These are phyloP conservation scores for Trichoderma orchidacearum DNA, from an alignment of 495 filamentous ascomycete species.

Conservation along the genomic window DNA sequence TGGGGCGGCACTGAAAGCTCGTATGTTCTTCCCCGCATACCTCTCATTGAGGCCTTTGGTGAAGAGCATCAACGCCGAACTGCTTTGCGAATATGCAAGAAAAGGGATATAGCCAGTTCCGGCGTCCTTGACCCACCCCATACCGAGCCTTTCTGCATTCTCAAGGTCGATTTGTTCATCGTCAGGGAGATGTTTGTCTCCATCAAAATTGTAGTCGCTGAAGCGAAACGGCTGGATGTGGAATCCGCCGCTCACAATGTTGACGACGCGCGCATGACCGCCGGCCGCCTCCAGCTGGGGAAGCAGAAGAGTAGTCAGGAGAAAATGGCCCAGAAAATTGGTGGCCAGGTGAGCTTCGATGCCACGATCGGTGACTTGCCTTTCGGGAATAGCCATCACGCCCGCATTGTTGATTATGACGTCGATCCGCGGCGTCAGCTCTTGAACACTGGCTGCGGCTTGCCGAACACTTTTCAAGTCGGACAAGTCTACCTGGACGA, in stretches of 20 bases:
- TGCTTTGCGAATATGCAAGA: not conserved
- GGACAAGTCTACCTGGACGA: conserved; percentile 28
- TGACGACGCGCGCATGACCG: conserved; percentile 19
- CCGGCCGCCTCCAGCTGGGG: conserved; percentile 17
- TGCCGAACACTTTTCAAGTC: conserved; percentile 27
- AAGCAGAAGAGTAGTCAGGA: conserved; percentile 36
- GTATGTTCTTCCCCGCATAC: not conserved
- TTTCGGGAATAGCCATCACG: conserved; percentile 28
- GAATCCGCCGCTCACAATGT: conserved; percentile 18
- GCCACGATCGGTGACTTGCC: conserved; percentile 25
- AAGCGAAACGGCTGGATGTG: not conserved
- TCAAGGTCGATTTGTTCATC: not conserved
- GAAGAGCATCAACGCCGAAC: not conserved
- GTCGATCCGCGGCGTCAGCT: conserved; percentile 17
- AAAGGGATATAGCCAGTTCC: not conserved
- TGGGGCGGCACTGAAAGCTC: not conserved
- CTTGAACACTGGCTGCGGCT: conserved; percentile 22
- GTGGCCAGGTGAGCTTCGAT: conserved; percentile 36
- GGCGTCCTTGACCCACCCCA: not conserved
- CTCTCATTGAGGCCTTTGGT: not conserved
- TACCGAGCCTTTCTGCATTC: not conserved
- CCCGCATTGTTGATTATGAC: conserved; percentile 15
- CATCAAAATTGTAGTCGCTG: conserved; percentile 3
- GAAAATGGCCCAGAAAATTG: conserved; percentile 39
- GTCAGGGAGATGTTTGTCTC: not conserved